phyloP scores from a whole-genome alignment of 768 basidiomycete species.

The Lanmaoa rubissima region DNA sequence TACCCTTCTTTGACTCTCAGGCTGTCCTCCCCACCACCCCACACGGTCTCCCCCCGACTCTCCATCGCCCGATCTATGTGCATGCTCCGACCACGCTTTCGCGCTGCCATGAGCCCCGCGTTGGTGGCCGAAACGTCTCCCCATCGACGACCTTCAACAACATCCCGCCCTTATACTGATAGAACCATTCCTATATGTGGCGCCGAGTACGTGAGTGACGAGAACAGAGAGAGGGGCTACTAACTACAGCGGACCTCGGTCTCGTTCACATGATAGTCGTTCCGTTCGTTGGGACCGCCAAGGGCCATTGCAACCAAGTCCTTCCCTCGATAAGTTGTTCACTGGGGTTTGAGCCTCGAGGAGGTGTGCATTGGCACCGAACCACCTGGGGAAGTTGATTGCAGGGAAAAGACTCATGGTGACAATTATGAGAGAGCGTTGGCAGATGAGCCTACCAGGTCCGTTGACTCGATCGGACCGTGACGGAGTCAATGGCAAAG shows the following conservation, averaged over 20 bases:
- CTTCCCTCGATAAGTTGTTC: slow-evolving; percentile 80
- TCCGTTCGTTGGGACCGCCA: slow-evolving; percentile 92
- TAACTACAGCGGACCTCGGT: too few species aligned
- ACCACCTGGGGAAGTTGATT: slow-evolving; percentile 89
- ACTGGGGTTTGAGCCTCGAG: slow-evolving; percentile 76
- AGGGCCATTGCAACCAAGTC: slow-evolving; percentile 96
- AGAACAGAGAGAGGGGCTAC: too few species aligned
- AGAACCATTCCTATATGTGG: too few species aligned
- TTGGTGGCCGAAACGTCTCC: slow-evolving; percentile 57
- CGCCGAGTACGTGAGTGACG: too few species aligned
- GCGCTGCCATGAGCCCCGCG: slow-evolving; percentile 53
- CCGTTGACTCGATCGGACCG: too few species aligned
- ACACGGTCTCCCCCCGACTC: slow-evolving; percentile 5
- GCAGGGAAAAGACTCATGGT: slow-evolving; percentile 76
- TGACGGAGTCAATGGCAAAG: too few species aligned
- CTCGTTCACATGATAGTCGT: too few species aligned
- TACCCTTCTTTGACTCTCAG: slow-evolving; percentile 59
- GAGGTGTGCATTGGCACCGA: slow-evolving; percentile 73
- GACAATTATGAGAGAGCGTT: background rate
- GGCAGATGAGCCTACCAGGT: too few species aligned
- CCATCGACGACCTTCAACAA: slow-evolving; percentile 83
- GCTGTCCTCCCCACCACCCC: slow-evolving; percentile 59
- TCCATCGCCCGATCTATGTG: slow-evolving; percentile 46
- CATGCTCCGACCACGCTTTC: slow-evolving; percentile 67
- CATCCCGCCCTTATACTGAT: slow-evolving; percentile 95